These are phyloP conservation scores for Silene coronaria DNA, from an alignment of 179 eudicot genomes.

Conservation along the genomic window DNA sequence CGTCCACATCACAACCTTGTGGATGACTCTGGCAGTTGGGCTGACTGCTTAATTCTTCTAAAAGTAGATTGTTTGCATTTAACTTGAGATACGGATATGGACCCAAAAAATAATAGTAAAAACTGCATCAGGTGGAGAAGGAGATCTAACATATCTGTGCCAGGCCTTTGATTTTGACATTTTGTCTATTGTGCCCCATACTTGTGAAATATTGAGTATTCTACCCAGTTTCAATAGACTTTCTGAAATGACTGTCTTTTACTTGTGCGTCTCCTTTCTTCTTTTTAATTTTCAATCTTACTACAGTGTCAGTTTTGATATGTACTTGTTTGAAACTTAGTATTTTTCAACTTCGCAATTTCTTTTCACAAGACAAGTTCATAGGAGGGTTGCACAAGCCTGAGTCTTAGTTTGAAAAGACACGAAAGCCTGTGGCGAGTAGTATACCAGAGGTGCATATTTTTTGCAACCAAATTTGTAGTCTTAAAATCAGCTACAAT, in stretches of 20 bases:
- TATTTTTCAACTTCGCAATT: no score
- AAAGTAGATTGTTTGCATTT: neutral
- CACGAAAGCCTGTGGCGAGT: no score
- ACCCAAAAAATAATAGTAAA: neutral
- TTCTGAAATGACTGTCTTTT: neutral
- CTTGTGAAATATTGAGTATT: neutral
- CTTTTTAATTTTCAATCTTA: neutral
- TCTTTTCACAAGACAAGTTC: no score
- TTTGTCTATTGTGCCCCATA: neutral
- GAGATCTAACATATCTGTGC: neutral
- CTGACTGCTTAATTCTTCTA: neutral
- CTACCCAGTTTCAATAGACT: neutral
- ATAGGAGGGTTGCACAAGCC: no score
- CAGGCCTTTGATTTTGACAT: neutral
- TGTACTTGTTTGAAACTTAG: no score
- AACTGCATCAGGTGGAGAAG: neutral
- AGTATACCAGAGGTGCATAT: no score
- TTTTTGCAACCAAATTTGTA: no score
- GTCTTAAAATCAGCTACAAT: no score
- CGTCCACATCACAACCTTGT: neutral
- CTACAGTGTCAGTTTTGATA: no score
- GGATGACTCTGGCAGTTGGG: neutral
- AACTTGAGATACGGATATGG: neutral
- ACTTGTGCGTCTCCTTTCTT: neutral
- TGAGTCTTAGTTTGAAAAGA: no score